A percentile compares a stretch with the other conserved stretches of the same genome.
Conservation (phyloP, 345 rosid genomes). For the Streptanthus diversifolius region DNA sequence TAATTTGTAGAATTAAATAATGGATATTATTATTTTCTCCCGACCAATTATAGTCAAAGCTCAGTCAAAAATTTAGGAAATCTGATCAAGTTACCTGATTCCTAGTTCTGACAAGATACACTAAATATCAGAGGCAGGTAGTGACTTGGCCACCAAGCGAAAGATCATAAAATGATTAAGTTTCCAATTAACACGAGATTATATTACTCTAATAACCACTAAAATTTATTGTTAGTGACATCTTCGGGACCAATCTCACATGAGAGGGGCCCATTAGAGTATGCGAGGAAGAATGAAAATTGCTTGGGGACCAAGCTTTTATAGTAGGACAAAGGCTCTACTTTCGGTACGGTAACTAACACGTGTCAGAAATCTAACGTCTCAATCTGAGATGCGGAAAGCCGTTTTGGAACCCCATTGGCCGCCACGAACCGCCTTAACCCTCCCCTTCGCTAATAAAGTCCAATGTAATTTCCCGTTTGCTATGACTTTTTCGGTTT, state of each 20-base stretch:
- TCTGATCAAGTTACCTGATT: background rate
- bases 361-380: constrained; percentile 33
- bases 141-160: constrained; percentile 19
- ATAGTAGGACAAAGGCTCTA: constrained; percentile 4
- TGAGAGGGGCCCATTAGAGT: background rate
- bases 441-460: background rate
- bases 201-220: background rate
- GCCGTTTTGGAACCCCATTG: constrained; percentile 22
- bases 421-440: constrained; percentile 8
- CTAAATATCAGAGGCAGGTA: background rate
- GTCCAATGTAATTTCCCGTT: background rate
- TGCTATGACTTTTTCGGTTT: background rate
- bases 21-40: background rate
- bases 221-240: constrained; percentile 1
- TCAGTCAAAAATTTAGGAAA: background rate
- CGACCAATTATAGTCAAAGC: constrained; percentile 2
- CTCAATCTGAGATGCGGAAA: constrained; percentile 29
- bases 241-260: constrained; percentile 18
- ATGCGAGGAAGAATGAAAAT: background rate
- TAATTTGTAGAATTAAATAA: background rate
- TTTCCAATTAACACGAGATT: background rate
- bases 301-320: constrained; percentile 36
- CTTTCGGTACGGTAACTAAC: constrained; percentile 27
- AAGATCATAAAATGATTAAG: background rate
- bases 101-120: background rate